A percentile compares a stretch with the other conserved stretches of the same genome.
These are phyloP conservation scores for Didymella exigua DNA, from an alignment of 2,329 filamentous ascomycete species.

Conservation along the genomic window DNA sequence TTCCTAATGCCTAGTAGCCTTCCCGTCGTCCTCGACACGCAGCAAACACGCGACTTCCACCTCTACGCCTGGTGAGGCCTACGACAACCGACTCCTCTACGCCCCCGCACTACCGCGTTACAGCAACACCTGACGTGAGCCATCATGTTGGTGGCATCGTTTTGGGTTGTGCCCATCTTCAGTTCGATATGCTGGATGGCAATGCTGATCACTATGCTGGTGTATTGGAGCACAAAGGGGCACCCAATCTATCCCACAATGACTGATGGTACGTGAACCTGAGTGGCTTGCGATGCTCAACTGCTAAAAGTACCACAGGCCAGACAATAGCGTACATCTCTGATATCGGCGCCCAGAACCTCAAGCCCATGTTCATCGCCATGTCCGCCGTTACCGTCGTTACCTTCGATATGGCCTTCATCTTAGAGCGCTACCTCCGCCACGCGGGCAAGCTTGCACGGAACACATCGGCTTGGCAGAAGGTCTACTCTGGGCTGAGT, in stretches of 20 bases:
- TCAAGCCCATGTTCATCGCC: conserved; percentile 80
- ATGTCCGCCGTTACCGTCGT: conserved; percentile 74
- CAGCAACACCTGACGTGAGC: conserved; percentile 1
- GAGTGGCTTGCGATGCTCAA: background rate
- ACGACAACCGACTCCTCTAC: background rate
- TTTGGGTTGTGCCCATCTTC: conserved; percentile 71
- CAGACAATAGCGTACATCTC: conserved; percentile 76
- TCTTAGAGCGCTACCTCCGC: conserved; percentile 82
- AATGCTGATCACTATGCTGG: conserved; percentile 71
- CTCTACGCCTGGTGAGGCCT: background rate
- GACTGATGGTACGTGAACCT: conserved; percentile 37
- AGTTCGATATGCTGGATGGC: conserved; percentile 60
- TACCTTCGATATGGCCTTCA: conserved; percentile 79
- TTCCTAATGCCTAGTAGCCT: background rate
- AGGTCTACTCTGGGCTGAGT: conserved; percentile 64
- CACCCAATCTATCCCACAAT: conserved; percentile 66
- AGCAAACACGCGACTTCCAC: conserved; percentile 1
- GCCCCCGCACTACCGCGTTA: background rate
- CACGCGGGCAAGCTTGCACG: conserved; percentile 78
- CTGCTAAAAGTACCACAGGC: background rate
- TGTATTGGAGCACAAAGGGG: conserved; percentile 70
- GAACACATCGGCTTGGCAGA: conserved; percentile 70
- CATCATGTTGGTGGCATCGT: conserved; percentile 51
- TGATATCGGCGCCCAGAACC: conserved; percentile 63
- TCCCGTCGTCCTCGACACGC: background rate